Evolutionary conservation across 768 basidiomycete species (phyloP).

Genomic region (Tylopilus rubrobrunneus): DNA sequence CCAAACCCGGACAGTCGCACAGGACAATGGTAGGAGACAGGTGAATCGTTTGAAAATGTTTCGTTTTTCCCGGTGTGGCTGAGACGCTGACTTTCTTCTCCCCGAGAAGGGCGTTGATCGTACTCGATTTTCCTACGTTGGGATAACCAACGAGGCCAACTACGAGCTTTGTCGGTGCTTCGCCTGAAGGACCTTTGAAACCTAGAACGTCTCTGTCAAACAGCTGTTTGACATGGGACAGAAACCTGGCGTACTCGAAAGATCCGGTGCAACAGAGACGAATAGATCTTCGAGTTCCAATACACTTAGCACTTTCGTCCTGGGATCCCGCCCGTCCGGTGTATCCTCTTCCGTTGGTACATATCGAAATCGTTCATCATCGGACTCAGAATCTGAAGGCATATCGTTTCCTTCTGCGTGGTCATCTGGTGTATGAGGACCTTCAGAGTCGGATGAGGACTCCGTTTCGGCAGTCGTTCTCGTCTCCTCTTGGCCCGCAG

Average conservation of each 20-base stretch:
- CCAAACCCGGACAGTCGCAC: conserved; percentile 97
- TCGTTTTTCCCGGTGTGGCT: conserved; percentile 96
- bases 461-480: conserved; percentile 11
- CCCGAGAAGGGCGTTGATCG: conserved; percentile 93
- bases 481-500: background rate
- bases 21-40: conserved; percentile 83
- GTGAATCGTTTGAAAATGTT: conserved; percentile 98
- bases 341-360: conserved; percentile 54
- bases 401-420: conserved; percentile 29
- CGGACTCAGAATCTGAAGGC: conserved; percentile 25
- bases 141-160: conserved; percentile 97
- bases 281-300: conserved; percentile 87
- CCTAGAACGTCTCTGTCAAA: conserved; percentile 37
- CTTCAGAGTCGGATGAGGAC: conserved; percentile 32
- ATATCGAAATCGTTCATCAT: conserved; percentile 41
- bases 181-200: conserved; percentile 56
- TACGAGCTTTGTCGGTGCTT: conserved; percentile 59
- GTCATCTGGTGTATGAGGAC: conserved; percentile 25
- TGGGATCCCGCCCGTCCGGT: conserved; percentile 51
- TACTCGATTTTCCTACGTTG: conserved; percentile 97
- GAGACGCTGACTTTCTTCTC: conserved; percentile 99
- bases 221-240: background rate
- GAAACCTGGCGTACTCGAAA: conserved; percentile 49
- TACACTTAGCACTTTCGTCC: conserved; percentile 79
- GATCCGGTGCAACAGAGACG: conserved; percentile 61